These are phyloP conservation scores for Coelastrella sp. DNA, from an alignment of 139 green algal species.

Conservation along the genomic window DNA sequence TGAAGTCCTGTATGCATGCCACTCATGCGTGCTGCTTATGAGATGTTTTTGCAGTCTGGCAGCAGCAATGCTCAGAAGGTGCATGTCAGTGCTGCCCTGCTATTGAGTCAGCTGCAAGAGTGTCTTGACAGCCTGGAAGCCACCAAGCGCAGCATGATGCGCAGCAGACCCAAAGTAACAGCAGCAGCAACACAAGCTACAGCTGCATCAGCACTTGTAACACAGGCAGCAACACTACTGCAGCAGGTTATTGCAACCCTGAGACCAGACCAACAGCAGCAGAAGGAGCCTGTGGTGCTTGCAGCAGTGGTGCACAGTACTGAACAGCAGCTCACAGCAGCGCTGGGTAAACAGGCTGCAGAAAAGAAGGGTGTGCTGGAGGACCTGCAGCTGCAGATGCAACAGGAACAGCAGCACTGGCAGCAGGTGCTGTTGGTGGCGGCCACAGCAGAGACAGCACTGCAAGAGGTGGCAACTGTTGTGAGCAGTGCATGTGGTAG, in stretches of 20 bases:
- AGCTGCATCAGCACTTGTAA: neutral
- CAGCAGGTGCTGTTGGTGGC: neutral
- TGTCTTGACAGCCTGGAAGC: neutral
- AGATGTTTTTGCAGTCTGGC: too few species aligned
- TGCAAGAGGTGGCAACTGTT: neutral
- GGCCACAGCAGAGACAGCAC: neutral
- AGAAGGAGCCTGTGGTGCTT: neutral
- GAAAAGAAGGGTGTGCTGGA: neutral
- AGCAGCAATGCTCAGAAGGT: too few species aligned
- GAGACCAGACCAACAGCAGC: neutral
- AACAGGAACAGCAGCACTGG: conserved; percentile 11
- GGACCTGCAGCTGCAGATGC: conserved; percentile 18
- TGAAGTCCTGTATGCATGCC: too few species aligned
- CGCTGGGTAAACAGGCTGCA: neutral
- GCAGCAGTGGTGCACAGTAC: neutral
- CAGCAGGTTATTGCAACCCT: neutral
- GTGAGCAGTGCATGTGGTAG: too few species aligned
- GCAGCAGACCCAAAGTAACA: conserved; percentile 19
- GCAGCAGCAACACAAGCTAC: conserved; percentile 2
- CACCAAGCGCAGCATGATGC: neutral
- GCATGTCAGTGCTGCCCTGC: neutral
- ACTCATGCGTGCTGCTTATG: too few species aligned
- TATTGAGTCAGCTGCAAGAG: conserved; percentile 21
- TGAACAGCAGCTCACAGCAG: neutral
- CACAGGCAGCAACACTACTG: neutral